These are phyloP conservation scores for Claviceps capensis DNA, from an alignment of 2,329 filamentous ascomycete species.

Conservation along the genomic window DNA sequence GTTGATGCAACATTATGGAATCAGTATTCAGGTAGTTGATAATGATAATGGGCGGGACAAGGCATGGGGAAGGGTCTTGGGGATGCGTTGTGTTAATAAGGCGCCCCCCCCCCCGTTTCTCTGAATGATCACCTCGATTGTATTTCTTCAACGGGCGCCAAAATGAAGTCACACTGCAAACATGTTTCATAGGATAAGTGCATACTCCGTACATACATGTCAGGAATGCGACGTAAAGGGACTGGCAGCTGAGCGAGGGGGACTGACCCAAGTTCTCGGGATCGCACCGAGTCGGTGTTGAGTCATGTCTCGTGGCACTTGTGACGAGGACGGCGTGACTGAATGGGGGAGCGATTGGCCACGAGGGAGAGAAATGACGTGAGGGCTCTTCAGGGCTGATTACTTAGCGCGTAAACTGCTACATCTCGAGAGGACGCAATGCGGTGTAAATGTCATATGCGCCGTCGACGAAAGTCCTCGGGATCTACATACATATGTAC, in stretches of 20 bases:
- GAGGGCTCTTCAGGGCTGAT: too few relatives aligned
- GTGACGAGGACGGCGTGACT: not conserved
- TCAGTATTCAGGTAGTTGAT: slow-evolving; percentile 7
- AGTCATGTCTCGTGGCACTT: not conserved
- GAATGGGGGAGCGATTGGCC: not conserved
- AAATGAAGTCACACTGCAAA: not conserved
- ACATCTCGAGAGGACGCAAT: too few relatives aligned
- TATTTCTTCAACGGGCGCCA: not conserved
- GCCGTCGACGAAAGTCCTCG: not conserved
- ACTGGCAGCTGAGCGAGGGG: not conserved
- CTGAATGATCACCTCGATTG: not conserved
- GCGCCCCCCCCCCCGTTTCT: not conserved
- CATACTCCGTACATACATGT: too few relatives aligned
- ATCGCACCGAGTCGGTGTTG: not conserved
- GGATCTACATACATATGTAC: not conserved
- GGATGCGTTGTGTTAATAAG: not conserved
- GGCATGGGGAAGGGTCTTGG: not conserved
- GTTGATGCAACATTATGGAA: slow-evolving; percentile 4
- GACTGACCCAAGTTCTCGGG: too few relatives aligned
- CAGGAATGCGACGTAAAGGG: not conserved
- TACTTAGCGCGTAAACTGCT: too few relatives aligned
- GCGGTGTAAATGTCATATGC: not conserved
- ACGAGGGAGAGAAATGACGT: too few relatives aligned
- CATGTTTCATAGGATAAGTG: too few relatives aligned
- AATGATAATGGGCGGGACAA: slow-evolving; percentile 9